Percentiles rank a stretch among this genome's conserved stretches.
These are phyloP conservation scores for Dichotomocladium elegans DNA, from an alignment of 371 early-diverging fungal genomes.

Conservation along the genomic window DNA sequence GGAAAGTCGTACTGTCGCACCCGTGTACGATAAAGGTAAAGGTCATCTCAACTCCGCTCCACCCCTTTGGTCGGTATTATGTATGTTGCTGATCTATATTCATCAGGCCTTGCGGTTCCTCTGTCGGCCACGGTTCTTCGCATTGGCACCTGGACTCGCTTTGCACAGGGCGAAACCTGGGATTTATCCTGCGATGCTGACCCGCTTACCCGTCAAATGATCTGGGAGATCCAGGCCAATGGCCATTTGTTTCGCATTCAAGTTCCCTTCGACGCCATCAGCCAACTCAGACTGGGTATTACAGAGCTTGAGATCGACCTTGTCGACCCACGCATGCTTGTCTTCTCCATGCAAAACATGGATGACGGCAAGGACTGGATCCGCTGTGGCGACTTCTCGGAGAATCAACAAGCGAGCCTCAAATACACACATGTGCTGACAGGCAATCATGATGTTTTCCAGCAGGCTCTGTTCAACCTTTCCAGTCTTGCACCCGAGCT, in stretches of 20 bases:
- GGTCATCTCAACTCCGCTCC: too few species aligned
- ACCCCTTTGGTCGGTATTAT: too few species aligned
- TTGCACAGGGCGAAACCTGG: constrained; percentile 13
- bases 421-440: constrained; percentile 7
- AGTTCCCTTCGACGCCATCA: constrained; percentile 18
- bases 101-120: constrained; percentile 3
- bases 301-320: constrained; percentile 14
- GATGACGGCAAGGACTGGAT: constrained; percentile 26
- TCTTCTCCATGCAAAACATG: constrained; percentile 22
- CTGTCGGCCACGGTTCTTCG: constrained; percentile 22
- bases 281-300: constrained; percentile 10
- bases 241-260: constrained; percentile 34
- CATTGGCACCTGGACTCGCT: constrained; percentile 37
- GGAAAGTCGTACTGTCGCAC: too few species aligned
- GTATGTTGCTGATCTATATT: too few species aligned
- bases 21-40: too few species aligned
- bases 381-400: constrained; percentile 38
- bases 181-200: constrained; percentile 24
- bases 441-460: constrained; percentile 10
- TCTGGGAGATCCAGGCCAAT: constrained; percentile 32
- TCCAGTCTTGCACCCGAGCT: constrained; percentile 24
- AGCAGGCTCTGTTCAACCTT: constrained; percentile 24
- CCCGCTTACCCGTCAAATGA: constrained; percentile 10
- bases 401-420: constrained; percentile 28
- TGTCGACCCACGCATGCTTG: not conserved